These are phyloP conservation scores for Nicotiana rustica DNA, from an alignment of 305 asterid genomes.

Conservation along the genomic window DNA sequence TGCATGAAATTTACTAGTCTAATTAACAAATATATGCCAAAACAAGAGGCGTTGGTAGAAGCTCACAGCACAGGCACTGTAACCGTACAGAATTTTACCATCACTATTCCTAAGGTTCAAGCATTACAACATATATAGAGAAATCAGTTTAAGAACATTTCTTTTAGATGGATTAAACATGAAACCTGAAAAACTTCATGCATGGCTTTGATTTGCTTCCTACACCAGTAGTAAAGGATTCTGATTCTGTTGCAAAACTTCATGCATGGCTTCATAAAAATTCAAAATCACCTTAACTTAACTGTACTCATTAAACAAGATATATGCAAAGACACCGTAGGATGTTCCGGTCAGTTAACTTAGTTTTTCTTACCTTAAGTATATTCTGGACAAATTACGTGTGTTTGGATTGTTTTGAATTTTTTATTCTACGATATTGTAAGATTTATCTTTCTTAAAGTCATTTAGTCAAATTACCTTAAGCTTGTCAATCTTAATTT, in stretches of 20 bases:
- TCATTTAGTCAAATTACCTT: too few species aligned
- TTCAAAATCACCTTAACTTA: neutral
- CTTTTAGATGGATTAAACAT: neutral
- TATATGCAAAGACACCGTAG: neutral
- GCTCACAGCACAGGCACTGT: neutral
- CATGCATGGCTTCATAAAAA: neutral
- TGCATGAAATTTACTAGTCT: neutral
- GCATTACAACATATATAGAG: neutral
- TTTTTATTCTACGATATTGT: too few species aligned
- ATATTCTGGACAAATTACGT: too few species aligned
- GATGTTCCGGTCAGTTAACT: neutral
- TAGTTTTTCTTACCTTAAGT: too few species aligned
- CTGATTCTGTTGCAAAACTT: too few species aligned
- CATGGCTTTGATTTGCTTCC: too few species aligned
- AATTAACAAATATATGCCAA: neutral
- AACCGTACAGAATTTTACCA: neutral
- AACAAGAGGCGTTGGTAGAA: neutral
- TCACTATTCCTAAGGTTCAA: conserved; percentile 27
- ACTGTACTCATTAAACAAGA: neutral
- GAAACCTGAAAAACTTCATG: too few species aligned
- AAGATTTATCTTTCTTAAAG: too few species aligned
- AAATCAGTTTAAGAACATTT: too few species aligned
- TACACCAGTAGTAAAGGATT: too few species aligned
- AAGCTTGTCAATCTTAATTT: too few species aligned
- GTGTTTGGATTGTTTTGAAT: too few species aligned